These are phyloP conservation scores for Tripterygium wilfordii DNA, from an alignment of 177 flowering plant genomes.

Conservation along the genomic window DNA sequence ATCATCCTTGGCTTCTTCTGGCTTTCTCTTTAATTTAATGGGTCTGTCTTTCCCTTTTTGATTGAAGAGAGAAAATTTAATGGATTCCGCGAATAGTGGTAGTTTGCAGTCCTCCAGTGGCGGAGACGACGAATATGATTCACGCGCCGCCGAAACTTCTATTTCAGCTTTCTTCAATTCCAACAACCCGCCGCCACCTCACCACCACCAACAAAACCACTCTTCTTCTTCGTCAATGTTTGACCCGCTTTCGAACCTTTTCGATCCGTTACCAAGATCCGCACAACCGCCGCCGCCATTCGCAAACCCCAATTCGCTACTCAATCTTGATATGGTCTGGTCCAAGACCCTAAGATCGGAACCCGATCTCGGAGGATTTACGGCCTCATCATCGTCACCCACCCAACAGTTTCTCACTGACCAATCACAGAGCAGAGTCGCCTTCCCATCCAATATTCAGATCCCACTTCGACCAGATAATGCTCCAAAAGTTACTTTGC, in stretches of 20 bases:
- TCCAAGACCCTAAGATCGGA: slow-evolving; percentile 23
- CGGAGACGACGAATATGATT: slow-evolving; percentile 53
- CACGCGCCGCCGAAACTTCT: slow-evolving; percentile 40
- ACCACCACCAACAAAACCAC: too few relatives aligned
- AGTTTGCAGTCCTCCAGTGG: slow-evolving; percentile 37
- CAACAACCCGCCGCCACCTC: slow-evolving; percentile 11
- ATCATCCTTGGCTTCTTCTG: too few relatives aligned
- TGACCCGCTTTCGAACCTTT: slow-evolving; percentile 25
- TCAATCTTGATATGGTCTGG: slow-evolving; percentile 30
- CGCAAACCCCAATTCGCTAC: slow-evolving; percentile 17
- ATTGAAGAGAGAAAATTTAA: too few relatives aligned
- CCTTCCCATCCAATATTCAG: slow-evolving; percentile 2
- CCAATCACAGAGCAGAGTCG: slow-evolving; percentile 8
- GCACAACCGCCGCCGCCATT: background rate
- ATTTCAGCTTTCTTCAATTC: slow-evolving; percentile 39
- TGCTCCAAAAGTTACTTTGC: too few relatives aligned
- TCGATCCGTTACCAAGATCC: too few relatives aligned
- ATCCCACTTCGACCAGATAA: slow-evolving; percentile 1
- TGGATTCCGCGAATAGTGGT: slow-evolving; percentile 29
- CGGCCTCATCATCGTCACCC: slow-evolving; percentile 1
- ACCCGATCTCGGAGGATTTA: slow-evolving; percentile 20
- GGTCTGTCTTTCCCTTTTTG: too few relatives aligned
- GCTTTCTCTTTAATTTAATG: too few relatives aligned
- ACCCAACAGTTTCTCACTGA: slow-evolving; percentile 4
- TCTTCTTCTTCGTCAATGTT: slow-evolving; percentile 10